Evolutionary conservation across 2,329 filamentous ascomycete species (phyloP), one percentile per base, ranked within the genome.

Genomic region (Diaporthe aspalathi): DNA sequence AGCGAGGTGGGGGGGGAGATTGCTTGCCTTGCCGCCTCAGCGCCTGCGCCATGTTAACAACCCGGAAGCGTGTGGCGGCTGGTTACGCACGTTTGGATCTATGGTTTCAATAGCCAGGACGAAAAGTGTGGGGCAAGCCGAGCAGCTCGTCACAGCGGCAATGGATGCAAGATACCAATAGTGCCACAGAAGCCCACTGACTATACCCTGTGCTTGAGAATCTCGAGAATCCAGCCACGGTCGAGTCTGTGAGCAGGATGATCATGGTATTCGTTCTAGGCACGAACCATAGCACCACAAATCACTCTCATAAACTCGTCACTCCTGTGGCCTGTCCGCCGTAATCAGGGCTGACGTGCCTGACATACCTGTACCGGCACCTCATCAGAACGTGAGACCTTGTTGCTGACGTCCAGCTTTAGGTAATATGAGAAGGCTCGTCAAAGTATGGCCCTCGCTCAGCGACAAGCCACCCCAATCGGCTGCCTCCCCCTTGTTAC

Each of bases 401-500:
- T 35, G 29, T 22, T 63, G 60, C 45, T 50, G 60, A 65, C 45
- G 32, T 22, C 20, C 29, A n/a, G 17, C n/a, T 6, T 22, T 32
- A 22, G 22, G 32, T 49, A 27, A 35, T 47, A 32, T 35, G 40
- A 35, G 16, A 20, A 35, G 29, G 35, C 20, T 49, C 60, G 43
- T 32, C 45, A 65, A 65, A 50, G 60, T 45, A 65, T 50, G 45
- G 45, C 60, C 45, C 60, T 65, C 45, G 11, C 45, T 66, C 56
- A 56, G 38, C 47, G 50, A 60, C 45, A 22, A 29, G 43, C 54
- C 40, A 47, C 16, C 40, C 52, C 53, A 27, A 45, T 68, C 66
- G 66, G 66, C 24, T 68, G 43, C 53, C 66, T 68, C 53, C 40
- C 52, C 43, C 43, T 57, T 40, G 45, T 38, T 49, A 60, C 38